Conservation (phyloP, 352 stramenopile species). For the Globisporangium paddicum region DNA sequence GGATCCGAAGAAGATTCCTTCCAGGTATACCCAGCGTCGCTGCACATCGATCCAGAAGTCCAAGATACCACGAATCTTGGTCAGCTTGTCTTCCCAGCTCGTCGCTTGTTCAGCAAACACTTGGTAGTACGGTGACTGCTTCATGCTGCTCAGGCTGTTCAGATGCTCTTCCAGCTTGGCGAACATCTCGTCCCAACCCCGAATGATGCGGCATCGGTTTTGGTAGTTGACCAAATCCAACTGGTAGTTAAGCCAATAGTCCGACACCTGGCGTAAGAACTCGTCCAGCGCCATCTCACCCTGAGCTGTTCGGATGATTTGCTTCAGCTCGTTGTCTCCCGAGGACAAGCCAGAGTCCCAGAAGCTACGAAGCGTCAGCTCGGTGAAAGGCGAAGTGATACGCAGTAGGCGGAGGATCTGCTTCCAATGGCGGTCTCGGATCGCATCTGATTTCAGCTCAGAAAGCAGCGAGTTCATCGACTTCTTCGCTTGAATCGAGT, state of each 20-base stretch:
- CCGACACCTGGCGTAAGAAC: slow-evolving; percentile 94
- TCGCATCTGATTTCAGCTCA: slow-evolving; percentile 98
- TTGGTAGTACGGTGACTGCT: slow-evolving; percentile 98
- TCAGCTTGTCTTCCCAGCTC: slow-evolving; percentile 98
- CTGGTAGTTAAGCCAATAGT: slow-evolving; percentile 89
- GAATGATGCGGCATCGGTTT: slow-evolving; percentile 96
- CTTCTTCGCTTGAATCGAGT: slow-evolving; percentile 93
- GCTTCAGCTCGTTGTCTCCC: slow-evolving; percentile 93
- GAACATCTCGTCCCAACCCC: slow-evolving; percentile 99
- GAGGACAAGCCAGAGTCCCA: slow-evolving; percentile 94
- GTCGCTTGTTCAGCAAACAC: slow-evolving; percentile 98
- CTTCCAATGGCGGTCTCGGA: slow-evolving; percentile 99
- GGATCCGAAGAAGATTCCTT: slow-evolving; percentile 98
- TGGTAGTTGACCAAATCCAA: slow-evolving; percentile 92
- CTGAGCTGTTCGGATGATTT: slow-evolving; percentile 97
- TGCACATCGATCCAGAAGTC: slow-evolving; percentile 99
- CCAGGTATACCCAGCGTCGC: slow-evolving; percentile 99
- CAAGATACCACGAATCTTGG: slow-evolving; percentile 94
- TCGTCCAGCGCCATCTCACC: slow-evolving; percentile 99
- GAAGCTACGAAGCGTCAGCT: slow-evolving; percentile 96
- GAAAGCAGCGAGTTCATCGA: slow-evolving; percentile 92
- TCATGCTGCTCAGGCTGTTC: slow-evolving; percentile 98
- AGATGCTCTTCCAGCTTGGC: slow-evolving; percentile 99
- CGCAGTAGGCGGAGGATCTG: slow-evolving; percentile 94
- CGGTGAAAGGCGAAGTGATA: slow-evolving; percentile 90